These are phyloP conservation scores for Elaeagnus macrophylla DNA, from an alignment of 306 rosid species.

Conservation along the genomic window DNA sequence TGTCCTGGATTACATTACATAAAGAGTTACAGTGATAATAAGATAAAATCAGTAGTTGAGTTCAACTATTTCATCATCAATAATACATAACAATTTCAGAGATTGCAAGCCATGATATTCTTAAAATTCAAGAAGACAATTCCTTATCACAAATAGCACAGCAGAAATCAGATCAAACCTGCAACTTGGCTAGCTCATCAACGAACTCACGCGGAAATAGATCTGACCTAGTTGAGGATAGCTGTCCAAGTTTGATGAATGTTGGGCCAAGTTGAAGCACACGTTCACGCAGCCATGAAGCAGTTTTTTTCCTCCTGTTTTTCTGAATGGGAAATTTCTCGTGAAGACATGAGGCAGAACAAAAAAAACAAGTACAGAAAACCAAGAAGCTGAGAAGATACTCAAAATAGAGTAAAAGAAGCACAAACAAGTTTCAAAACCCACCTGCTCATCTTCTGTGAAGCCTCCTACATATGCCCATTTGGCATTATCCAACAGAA, in stretches of 20 bases:
- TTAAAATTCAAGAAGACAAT: too few relatives aligned
- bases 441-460: slow-evolving; percentile 80
- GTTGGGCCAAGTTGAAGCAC: slow-evolving; percentile 95
- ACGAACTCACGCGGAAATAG: slow-evolving; percentile 83
- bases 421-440: slow-evolving; percentile 9
- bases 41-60: slow-evolving; percentile 10
- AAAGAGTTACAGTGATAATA: slow-evolving; percentile 1
- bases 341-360: slow-evolving; percentile 7
- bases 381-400: slow-evolving; percentile 13
- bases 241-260: slow-evolving; percentile 86
- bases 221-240: slow-evolving; percentile 91
- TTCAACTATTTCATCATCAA: background rate
- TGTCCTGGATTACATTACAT: slow-evolving; percentile 48
- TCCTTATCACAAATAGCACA: background rate
- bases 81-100: background rate
- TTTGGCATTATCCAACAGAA: slow-evolving; percentile 68
- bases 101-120: too few relatives aligned
- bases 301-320: slow-evolving; percentile 58
- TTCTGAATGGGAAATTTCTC: slow-evolving; percentile 35
- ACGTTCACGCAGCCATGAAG: slow-evolving; percentile 76
- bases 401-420: background rate
- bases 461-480: slow-evolving; percentile 91
- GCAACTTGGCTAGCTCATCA: slow-evolving; percentile 87
- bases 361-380: slow-evolving; percentile 9
- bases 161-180: slow-evolving; percentile 28